phyloP scores from a whole-genome alignment of 306 rosid genomes.

The Mucuna pruriens region DNA sequence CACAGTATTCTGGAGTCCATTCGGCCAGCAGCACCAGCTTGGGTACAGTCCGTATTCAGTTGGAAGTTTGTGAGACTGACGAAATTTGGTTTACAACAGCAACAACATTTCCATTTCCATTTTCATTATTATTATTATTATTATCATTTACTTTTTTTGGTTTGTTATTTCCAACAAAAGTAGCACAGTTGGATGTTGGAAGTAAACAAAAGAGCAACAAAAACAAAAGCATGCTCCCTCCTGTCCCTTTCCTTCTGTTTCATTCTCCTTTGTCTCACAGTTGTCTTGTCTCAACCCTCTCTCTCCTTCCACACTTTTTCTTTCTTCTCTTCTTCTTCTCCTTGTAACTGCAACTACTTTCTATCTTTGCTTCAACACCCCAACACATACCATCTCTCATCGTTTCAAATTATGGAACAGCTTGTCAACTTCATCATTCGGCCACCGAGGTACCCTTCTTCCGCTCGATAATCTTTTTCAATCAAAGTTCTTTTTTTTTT shows the following conservation, averaged over 20 bases:
- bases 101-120: not conserved
- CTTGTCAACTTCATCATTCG: constrained; percentile 59
- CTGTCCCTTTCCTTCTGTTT: constrained; percentile 38
- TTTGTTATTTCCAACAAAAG: constrained; percentile 36
- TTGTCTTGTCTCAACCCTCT: constrained; percentile 23
- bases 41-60: not conserved
- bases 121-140: not conserved
- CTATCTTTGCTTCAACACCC: constrained; percentile 29
- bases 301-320: constrained; percentile 16
- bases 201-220: constrained; percentile 40
- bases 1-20: not conserved
- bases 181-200: constrained; percentile 30
- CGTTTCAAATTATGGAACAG: constrained; percentile 54
- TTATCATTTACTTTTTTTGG: not conserved
- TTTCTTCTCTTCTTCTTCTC: constrained; percentile 8
- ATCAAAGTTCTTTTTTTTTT: not conserved
- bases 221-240: constrained; percentile 38
- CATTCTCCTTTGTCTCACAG: constrained; percentile 43
- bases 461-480: constrained; percentile 11
- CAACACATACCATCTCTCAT: constrained; percentile 34
- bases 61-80: not conserved
- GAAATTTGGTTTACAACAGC: constrained; percentile 7
- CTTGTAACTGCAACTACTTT: not conserved
- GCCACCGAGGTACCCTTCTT: constrained; percentile 50
- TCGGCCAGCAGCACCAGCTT: not conserved